These are phyloP conservation scores for Galerina marginata DNA, from an alignment of 768 basidiomycete genomes.

Conservation along the genomic window DNA sequence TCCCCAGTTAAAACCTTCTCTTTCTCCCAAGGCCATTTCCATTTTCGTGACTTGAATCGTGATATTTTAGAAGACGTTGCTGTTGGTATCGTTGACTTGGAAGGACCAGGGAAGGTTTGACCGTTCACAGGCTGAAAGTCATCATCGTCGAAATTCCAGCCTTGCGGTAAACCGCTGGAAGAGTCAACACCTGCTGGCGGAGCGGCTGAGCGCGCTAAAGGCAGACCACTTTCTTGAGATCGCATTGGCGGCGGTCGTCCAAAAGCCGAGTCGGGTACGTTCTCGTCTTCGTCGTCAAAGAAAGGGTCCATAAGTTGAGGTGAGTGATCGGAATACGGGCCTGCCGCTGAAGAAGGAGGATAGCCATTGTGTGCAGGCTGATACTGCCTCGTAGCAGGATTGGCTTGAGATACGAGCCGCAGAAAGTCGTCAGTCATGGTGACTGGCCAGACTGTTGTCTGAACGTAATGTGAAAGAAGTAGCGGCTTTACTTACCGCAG, in stretches of 20 bases:
- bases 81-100: constrained; percentile 42
- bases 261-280: constrained; percentile 72
- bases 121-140: constrained; percentile 47
- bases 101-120: constrained; percentile 48
- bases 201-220: constrained; percentile 62
- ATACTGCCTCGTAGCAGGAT: constrained; percentile 62
- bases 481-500: constrained; percentile 8
- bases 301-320: constrained; percentile 79
- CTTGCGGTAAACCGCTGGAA: constrained; percentile 61
- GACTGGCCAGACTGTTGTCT: constrained; percentile 23
- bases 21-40: constrained; percentile 89
- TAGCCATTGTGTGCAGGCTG: constrained; percentile 62
- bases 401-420: constrained; percentile 72
- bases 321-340: constrained; percentile 46
- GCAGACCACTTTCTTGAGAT: constrained; percentile 61
- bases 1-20: constrained; percentile 70
- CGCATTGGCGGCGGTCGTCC: constrained; percentile 53
- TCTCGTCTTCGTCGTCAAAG: constrained; percentile 86
- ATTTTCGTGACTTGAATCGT: constrained; percentile 45
- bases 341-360: constrained; percentile 54
- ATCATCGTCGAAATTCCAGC: constrained; percentile 79
- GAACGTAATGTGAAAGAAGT: constrained; percentile 17
- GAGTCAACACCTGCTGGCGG: constrained; percentile 62
- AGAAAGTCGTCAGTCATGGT: constrained; percentile 76
- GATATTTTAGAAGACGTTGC: constrained; percentile 24